Percentiles rank a stretch among this genome's conserved stretches.
phyloP scores from a whole-genome alignment of 2,329 filamentous ascomycete genomes.

The Cladorrhinum sp. region DNA sequence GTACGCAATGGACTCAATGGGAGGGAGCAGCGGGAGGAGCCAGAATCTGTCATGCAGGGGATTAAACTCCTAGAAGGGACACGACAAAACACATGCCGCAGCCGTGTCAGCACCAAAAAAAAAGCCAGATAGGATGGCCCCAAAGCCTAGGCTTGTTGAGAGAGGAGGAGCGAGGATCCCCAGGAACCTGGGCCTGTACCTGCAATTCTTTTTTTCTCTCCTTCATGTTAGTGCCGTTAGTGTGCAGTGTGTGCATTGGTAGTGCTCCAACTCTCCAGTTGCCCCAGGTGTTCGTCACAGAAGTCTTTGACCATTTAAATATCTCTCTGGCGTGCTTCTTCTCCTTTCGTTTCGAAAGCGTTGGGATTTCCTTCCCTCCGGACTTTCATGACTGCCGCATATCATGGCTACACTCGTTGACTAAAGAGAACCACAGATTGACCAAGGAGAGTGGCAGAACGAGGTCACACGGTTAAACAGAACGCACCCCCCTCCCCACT shows the following conservation, averaged over 20 bases:
- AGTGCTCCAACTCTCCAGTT: neutral
- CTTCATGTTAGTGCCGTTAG: neutral
- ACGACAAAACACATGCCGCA: neutral
- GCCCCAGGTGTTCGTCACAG: no score
- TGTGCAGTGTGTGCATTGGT: neutral
- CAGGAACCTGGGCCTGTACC: neutral
- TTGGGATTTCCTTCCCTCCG: neutral
- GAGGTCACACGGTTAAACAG: conserved; percentile 25
- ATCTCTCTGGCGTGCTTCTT: neutral
- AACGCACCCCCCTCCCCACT: conserved; percentile 11
- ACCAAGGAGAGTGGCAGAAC: conserved; percentile 21
- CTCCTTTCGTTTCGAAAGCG: neutral
- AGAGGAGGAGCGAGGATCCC: neutral
- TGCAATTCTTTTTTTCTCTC: neutral
- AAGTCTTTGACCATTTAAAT: neutral
- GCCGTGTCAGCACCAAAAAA: neutral
- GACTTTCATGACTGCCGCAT: neutral
- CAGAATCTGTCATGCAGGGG: neutral
- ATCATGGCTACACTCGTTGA: conserved; percentile 13
- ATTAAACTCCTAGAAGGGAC: neutral
- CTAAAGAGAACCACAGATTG: conserved; percentile 18
- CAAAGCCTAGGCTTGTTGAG: neutral
- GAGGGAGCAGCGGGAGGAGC: neutral
- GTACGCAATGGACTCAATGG: conserved; percentile 10
- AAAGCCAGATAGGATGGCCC: neutral